These are phyloP conservation scores for Bidens hawaiensis DNA, from an alignment of 140 eudicot genomes.

Conservation along the genomic window DNA sequence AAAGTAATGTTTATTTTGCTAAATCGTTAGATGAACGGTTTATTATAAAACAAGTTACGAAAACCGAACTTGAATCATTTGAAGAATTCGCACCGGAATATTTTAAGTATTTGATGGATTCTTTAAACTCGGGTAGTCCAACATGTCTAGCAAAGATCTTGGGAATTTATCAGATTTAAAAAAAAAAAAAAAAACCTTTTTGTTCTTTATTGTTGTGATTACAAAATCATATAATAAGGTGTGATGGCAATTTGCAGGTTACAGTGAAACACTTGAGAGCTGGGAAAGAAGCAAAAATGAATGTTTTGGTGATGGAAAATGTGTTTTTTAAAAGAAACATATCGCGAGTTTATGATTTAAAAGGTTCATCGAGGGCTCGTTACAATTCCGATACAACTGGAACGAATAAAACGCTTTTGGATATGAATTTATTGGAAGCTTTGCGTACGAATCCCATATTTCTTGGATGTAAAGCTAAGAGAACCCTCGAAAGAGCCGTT, in stretches of 20 bases:
- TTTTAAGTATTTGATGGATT: conserved; percentile 68
- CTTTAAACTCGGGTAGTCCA: conserved; percentile 77
- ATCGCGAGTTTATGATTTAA: conserved; percentile 76
- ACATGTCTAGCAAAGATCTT: conserved; percentile 89
- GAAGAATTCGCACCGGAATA: conserved; percentile 78
- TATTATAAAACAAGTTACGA: conserved; percentile 86
- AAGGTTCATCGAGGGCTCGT: conserved; percentile 87
- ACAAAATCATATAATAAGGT: not conserved
- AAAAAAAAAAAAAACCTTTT: too few species aligned
- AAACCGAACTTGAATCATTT: conserved; percentile 89
- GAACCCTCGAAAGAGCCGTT: conserved; percentile 87
- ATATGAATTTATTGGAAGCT: conserved; percentile 78
- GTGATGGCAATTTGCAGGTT: conserved; percentile 66
- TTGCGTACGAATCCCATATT: conserved; percentile 83
- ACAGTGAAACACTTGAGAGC: conserved; percentile 55
- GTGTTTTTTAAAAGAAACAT: conserved; percentile 66
- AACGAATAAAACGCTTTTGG: conserved; percentile 64
- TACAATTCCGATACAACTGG: conserved; percentile 86
- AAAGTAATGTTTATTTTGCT: conserved; percentile 90
- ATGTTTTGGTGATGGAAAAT: conserved; percentile 92
- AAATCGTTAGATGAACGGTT: conserved; percentile 88
- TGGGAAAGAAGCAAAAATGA: conserved; percentile 93
- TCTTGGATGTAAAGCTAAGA: conserved; percentile 87
- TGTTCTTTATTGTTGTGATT: not conserved
- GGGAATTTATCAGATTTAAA: conserved; percentile 85